Conservation (phyloP, 2,329 filamentous ascomycete genomes). For the Scolecobasidium constrictum region DNA sequence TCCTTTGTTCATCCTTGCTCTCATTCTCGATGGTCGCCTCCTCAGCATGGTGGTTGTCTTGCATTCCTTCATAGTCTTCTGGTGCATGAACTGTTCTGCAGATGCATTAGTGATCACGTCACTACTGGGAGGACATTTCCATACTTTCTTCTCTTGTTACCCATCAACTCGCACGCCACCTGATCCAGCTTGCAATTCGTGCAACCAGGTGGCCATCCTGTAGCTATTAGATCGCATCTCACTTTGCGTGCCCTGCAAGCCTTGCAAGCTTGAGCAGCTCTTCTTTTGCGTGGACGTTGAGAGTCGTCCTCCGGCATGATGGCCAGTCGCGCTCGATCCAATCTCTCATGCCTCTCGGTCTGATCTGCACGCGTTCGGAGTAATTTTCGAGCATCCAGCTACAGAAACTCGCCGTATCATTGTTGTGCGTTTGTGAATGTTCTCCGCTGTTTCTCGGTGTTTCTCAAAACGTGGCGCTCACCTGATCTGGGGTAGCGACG, state of each 20-base stretch:
- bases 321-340: too few relatives aligned
- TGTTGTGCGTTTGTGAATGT: too few relatives aligned
- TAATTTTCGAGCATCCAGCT: too few relatives aligned
- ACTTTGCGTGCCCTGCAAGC: neutral
- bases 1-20: neutral
- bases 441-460: too few relatives aligned
- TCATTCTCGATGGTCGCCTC: too few relatives aligned
- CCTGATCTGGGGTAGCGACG: too few relatives aligned
- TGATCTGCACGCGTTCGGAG: too few relatives aligned
- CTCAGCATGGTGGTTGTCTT: neutral
- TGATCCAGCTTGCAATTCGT: neutral
- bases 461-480: too few relatives aligned
- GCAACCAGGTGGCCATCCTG: neutral
- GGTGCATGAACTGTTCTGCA: neutral
- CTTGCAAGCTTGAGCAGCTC: neutral
- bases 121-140: conserved; percentile 1
- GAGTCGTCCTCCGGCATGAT: too few relatives aligned
- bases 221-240: neutral
- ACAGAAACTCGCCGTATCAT: too few relatives aligned
- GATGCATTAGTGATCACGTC: neutral
- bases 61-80: neutral
- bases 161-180: neutral
- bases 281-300: too few relatives aligned
- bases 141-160: neutral
- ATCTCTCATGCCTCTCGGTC: too few relatives aligned